A percentile compares a stretch with the other conserved stretches of the same genome.
Conservation (phyloP, 2,329 filamentous ascomycete genomes). For the Paramyrothecium sp. region DNA sequence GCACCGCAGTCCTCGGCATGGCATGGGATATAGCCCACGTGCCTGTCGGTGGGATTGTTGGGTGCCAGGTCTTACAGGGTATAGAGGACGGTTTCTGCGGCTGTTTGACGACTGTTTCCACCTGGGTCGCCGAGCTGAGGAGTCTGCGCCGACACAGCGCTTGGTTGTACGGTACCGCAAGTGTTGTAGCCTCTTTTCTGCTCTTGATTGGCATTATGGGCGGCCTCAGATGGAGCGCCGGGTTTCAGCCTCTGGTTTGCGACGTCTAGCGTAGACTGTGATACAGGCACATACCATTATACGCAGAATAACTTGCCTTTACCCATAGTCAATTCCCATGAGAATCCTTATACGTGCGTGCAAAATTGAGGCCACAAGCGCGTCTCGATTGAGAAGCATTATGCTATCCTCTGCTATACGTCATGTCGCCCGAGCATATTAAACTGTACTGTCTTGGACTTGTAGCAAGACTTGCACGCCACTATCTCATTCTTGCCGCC, state of each 20-base stretch:
- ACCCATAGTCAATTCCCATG: no score
- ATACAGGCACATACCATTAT: no score
- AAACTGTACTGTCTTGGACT: no score
- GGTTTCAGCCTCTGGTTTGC: conserved; percentile 46
- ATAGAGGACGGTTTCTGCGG: conserved; percentile 69
- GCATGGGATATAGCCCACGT: conserved; percentile 76
- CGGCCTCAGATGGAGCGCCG: conserved; percentile 67
- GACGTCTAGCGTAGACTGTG: background rate
- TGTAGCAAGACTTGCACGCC: no score
- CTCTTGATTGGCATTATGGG: conserved; percentile 72
- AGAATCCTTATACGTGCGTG: no score
- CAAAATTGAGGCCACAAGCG: no score
- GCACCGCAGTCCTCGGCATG: conserved; percentile 72
- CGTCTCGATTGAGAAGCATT: no score
- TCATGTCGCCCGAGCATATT: no score
- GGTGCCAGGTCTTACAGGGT: conserved; percentile 68
- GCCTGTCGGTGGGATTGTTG: conserved; percentile 51
- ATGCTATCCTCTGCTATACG: no score
- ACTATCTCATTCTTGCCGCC: no score
- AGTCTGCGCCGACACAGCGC: conserved; percentile 50
- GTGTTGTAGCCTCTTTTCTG: conserved; percentile 57
- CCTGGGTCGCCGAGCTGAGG: conserved; percentile 62
- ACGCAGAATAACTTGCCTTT: no score
- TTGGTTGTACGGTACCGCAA: conserved; percentile 67
- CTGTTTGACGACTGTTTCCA: conserved; percentile 64